Percentiles rank a stretch among this genome's conserved stretches.
phyloP scores from a whole-genome alignment of 2,329 filamentous ascomycete genomes.

The Cytospora schulzeri region DNA sequence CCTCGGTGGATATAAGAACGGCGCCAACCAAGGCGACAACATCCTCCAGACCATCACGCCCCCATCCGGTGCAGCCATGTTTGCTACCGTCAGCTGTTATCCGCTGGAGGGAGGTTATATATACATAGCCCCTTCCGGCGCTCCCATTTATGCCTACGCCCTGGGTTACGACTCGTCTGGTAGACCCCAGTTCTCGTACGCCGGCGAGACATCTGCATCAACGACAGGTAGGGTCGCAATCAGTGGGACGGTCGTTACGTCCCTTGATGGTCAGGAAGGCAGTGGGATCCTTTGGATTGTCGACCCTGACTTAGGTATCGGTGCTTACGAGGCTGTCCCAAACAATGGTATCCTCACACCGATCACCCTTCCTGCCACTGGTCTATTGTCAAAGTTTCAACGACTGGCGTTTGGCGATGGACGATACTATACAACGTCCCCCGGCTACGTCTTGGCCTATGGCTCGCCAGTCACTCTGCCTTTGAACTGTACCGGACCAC shows the following conservation, averaged over 20 bases:
- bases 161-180: constrained; percentile 36
- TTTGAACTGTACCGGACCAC: constrained; percentile 42
- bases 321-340: constrained; percentile 44
- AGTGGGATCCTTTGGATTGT: constrained; percentile 45
- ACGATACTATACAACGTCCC: constrained; percentile 41
- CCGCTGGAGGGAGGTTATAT: constrained; percentile 52
- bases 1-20: constrained; percentile 37
- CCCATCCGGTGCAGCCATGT: constrained; percentile 46
- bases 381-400: constrained; percentile 43
- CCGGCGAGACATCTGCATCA: constrained; percentile 33
- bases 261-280: constrained; percentile 39
- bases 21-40: constrained; percentile 41
- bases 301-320: constrained; percentile 42
- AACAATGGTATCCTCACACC: constrained; percentile 38
- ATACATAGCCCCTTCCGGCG: constrained; percentile 45
- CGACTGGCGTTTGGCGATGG: constrained; percentile 45
- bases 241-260: constrained; percentile 41
- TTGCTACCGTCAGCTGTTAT: constrained; percentile 50
- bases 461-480: constrained; percentile 46
- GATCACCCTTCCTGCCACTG: constrained; percentile 40
- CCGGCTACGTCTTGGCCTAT: constrained; percentile 38
- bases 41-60: constrained; percentile 47
- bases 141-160: constrained; percentile 38
- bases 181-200: constrained; percentile 39
- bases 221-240: constrained; percentile 37